Percentiles rank a stretch among this genome's conserved stretches.
Evolutionary conservation across 2,329 filamentous ascomycete genomes (phyloP).

Genomic region (Akanthomyces lecanii): DNA sequence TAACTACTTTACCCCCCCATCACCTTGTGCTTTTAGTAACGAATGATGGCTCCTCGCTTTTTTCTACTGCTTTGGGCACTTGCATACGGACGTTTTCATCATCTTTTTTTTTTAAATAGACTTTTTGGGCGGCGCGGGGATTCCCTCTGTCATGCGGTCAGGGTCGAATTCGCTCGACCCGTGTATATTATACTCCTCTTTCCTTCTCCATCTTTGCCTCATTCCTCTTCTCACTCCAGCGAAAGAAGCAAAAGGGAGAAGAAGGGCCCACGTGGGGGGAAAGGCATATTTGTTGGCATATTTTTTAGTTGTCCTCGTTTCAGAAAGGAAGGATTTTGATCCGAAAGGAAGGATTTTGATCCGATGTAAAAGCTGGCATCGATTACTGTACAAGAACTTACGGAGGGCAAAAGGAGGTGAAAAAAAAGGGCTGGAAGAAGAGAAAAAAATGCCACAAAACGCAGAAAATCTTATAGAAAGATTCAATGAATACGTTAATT

Average conservation of each 20-base stretch:
- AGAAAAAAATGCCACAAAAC: conserved; percentile 7
- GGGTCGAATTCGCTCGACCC: neutral
- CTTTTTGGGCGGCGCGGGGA: conserved; percentile 4
- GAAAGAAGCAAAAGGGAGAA: neutral
- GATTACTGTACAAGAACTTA: conserved; percentile 8
- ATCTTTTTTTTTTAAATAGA: conserved; percentile 14
- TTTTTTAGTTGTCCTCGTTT: neutral
- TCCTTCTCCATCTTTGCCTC: neutral
- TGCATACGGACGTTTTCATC: conserved; percentile 13
- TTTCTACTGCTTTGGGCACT: conserved; percentile 6
- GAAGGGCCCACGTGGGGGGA: neutral
- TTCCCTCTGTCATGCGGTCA: conserved; percentile 1
- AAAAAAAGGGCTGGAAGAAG: neutral
- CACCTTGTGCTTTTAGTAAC: conserved; percentile 14
- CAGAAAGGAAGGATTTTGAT: neutral
- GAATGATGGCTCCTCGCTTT: conserved; percentile 14
- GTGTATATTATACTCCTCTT: conserved; percentile 18
- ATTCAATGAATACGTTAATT: conserved; percentile 14
- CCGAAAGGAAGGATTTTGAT: conserved; percentile 1
- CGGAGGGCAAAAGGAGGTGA: neutral
- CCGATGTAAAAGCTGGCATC: neutral
- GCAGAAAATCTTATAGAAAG: neutral
- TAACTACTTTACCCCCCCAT: conserved; percentile 12
- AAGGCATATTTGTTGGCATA: conserved; percentile 11
- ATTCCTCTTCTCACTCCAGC: neutral